phyloP scores from a whole-genome alignment of 2,329 filamentous ascomycete species.

The Aspergillus udagawae region DNA sequence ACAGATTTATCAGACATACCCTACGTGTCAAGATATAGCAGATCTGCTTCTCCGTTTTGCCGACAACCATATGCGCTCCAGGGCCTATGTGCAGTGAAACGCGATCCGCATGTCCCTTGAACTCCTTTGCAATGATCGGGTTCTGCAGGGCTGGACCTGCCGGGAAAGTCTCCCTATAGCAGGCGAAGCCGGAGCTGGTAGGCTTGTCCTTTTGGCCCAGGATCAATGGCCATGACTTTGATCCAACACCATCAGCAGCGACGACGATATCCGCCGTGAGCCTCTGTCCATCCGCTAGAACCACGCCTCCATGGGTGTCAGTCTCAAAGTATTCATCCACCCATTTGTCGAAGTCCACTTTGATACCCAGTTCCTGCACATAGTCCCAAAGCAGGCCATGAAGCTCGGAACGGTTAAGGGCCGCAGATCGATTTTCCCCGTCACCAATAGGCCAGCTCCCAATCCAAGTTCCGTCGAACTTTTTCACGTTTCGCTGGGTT shows the following conservation, averaged over 20 bases:
- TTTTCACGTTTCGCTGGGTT: neutral
- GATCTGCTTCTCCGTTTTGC: neutral
- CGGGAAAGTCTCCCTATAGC: slow-evolving; percentile 2
- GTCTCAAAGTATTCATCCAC: slow-evolving; percentile 2
- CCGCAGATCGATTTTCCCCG: neutral
- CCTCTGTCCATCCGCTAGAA: neutral
- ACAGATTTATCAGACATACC: neutral
- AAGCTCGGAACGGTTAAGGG: slow-evolving; percentile 1
- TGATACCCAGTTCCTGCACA: neutral
- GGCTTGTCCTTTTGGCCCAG: neutral
- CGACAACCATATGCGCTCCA: neutral
- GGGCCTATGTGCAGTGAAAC: neutral
- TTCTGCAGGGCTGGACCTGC: neutral
- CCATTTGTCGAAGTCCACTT: neutral
- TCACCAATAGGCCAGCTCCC: slow-evolving; percentile 1
- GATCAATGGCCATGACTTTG: slow-evolving; percentile 2
- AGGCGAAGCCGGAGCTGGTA: slow-evolving; percentile 2
- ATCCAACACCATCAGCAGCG: slow-evolving; percentile 4
- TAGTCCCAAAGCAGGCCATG: slow-evolving; percentile 1
- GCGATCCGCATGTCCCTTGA: neutral
- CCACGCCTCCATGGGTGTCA: neutral
- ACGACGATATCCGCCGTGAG: slow-evolving; percentile 4
- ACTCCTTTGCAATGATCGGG: slow-evolving; percentile 1
- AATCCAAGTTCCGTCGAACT: slow-evolving; percentile 2
- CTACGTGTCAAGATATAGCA: slow-evolving; percentile 3